These are phyloP conservation scores for Juncus effusus DNA, from an alignment of 176 grass and related monocot species.

Conservation along the genomic window DNA sequence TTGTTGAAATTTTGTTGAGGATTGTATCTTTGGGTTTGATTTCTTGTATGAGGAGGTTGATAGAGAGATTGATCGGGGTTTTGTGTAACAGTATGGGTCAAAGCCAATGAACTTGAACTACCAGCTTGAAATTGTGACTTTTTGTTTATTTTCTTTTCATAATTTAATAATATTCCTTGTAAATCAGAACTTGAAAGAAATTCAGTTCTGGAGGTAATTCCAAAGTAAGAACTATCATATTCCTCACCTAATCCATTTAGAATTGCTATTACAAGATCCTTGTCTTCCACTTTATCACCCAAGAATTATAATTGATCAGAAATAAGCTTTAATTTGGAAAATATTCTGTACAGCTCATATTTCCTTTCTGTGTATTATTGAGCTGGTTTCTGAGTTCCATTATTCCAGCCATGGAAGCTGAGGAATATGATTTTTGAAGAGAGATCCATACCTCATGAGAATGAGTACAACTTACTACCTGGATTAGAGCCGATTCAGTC, in stretches of 20 bases:
- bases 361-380: neutral
- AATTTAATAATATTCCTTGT: neutral
- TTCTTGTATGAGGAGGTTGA: neutral
- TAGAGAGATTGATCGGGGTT: neutral
- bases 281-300: neutral
- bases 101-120: neutral
- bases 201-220: neutral
- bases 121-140: neutral
- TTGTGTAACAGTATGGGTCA: neutral
- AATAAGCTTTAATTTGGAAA: neutral
- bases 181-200: neutral
- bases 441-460: neutral
- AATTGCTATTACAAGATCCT: neutral
- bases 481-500: neutral
- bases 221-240: neutral
- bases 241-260: neutral
- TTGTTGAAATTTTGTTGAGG: neutral
- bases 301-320: neutral
- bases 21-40: neutral
- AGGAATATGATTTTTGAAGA: neutral
- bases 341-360: neutral
- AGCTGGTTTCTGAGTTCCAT: neutral
- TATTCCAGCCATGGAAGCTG: neutral
- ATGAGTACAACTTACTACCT: neutral
- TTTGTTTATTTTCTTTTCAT: neutral